Evolutionary conservation across 2,329 filamentous ascomycete genomes (phyloP), one percentile per base, ranked within the genome.

Genomic region (Paecilomyces variotii): DNA sequence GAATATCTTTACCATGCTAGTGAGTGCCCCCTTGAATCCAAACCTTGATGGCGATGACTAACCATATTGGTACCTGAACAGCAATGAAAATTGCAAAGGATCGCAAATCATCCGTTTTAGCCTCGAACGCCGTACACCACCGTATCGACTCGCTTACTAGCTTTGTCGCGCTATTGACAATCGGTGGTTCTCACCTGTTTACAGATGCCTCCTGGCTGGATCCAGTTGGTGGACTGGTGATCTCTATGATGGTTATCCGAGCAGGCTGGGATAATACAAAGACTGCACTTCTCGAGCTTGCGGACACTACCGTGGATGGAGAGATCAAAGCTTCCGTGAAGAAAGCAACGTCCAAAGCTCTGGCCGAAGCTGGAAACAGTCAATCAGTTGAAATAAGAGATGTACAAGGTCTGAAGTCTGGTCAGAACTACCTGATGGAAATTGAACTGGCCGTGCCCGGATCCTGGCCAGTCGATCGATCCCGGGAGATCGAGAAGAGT

Each of bases 1-100:
- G 94, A 99, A 76, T 99, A 92, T 90, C 80, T 99, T 27, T 99
- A 97, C 72, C 87, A 89, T 79, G 91, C 93, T 63, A 99, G 93
- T 94, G 85, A 80, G 89, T 84, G 49, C n/a, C 10, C 35, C 28
- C 19, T 54, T 52, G 9, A 35, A 28, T 34, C 12, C 39, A 19
- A 45, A 56, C 54, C 27, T 28, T 50, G 34, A 54, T 59, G 45
- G 58, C 59, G 65, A 60, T 55, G 55, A 55, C 35, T 30, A 25
- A 34, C 45, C 59, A n/a, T 19, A n/a, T 2, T 24, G 19, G 1
- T 10, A 2, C 5, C 49, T 54, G 35, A 54, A 54, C 58, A 95
- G 90, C 91, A 56, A 95, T 97, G 87, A 97, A 97, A 79, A 86
- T 99, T 61, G 94, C 94, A 53, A 86, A 86, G 67, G 90, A 96